Evolutionary conservation across 2,329 filamentous ascomycete species (phyloP).

Genomic region (Phialophora verrucosa): DNA sequence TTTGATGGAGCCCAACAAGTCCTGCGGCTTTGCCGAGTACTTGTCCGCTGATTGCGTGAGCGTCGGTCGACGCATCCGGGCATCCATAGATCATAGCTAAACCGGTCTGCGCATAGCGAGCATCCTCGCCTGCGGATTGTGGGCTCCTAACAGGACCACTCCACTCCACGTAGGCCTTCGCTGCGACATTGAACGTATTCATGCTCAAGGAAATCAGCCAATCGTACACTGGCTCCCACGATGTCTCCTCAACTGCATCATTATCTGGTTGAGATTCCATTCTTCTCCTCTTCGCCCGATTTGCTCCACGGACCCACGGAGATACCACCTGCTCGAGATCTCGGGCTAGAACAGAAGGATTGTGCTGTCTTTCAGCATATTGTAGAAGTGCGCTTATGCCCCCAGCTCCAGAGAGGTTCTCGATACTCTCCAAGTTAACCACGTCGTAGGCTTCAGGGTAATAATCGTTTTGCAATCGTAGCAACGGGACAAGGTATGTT

Average conservation of each 20-base stretch:
- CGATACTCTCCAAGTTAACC: slow-evolving; percentile 58
- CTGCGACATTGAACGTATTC: slow-evolving; percentile 56
- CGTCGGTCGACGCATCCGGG: slow-evolving; percentile 50
- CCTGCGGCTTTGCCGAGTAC: slow-evolving; percentile 44
- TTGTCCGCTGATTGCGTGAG: slow-evolving; percentile 8
- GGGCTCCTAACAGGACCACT: slow-evolving; percentile 62
- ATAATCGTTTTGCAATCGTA: slow-evolving; percentile 67
- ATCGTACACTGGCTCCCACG: slow-evolving; percentile 64
- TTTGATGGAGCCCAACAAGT: slow-evolving; percentile 52
- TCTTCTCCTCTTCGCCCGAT: slow-evolving; percentile 60
- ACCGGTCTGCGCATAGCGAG: slow-evolving; percentile 63
- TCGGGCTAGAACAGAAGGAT: slow-evolving; percentile 48
- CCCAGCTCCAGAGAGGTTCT: slow-evolving; percentile 56
- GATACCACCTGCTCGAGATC: slow-evolving; percentile 65
- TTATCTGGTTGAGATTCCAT: slow-evolving; percentile 44
- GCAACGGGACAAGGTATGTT: slow-evolving; percentile 63
- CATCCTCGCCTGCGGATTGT: slow-evolving; percentile 41
- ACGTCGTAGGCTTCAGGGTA: slow-evolving; percentile 57
- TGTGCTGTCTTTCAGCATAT: slow-evolving; percentile 47
- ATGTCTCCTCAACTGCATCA: slow-evolving; percentile 41
- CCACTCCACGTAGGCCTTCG: slow-evolving; percentile 62
- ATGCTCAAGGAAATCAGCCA: slow-evolving; percentile 64
- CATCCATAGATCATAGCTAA: slow-evolving; percentile 65
- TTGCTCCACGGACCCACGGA: slow-evolving; percentile 67
- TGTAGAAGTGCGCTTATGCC: slow-evolving; percentile 62